Base-by-base conservation (phyloP, 2,329 filamentous ascomycete species). In the Hirsutella rhossiliensis region DNA sequence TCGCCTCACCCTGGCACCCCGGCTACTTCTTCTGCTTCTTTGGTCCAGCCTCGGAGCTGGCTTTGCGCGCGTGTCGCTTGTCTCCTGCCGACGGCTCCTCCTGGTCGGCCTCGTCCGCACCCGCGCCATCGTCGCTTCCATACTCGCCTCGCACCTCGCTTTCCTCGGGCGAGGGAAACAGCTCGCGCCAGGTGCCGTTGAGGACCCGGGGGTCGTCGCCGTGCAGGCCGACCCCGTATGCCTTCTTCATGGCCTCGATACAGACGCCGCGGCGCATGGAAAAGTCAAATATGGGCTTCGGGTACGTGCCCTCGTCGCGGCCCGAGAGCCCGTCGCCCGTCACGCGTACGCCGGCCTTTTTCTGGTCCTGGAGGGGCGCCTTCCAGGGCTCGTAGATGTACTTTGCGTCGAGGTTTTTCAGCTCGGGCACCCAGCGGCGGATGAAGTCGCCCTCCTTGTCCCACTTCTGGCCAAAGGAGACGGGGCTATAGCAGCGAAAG, bases 311-410 rank as follows among this genome's bases (percentile, higher is more conserved):
- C 20, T 68, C 63, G 4, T 68, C 62, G 30, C 58, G 52, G 18
- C 62, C 62, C 7, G 54, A 57, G 27, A 68, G 56, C 2, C 71
- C 72, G 49, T 80, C 69, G 0, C 76, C 78, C 39, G 67, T 73
- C 43, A 85, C 64, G 17, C 75, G 56, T 42, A 84, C 81, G 0
- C 78, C 75, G 45, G 82, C 84, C 54, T 72, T 78, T 57, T 76
- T 83, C 64, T 86, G 79, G 45, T 87, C 83, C 18, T 62, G 62
- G 34, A 80, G 69, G 2, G 79, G 78, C 37, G 83, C 82, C 56
- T 82, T 87, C 79, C 82, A 85, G 6, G 84, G 84, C 66, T 89
- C 84, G 51, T 87, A 89, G 29, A 89, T 86, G 54, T 75, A 86
- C 60, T 83, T 87, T 43, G 72, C 71, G 13, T 80, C 70, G 48